Percentiles rank a stretch among this genome's conserved stretches.
Conservation (phyloP, 2,329 filamentous ascomycete genomes). For the Monosporascus sp. region DNA sequence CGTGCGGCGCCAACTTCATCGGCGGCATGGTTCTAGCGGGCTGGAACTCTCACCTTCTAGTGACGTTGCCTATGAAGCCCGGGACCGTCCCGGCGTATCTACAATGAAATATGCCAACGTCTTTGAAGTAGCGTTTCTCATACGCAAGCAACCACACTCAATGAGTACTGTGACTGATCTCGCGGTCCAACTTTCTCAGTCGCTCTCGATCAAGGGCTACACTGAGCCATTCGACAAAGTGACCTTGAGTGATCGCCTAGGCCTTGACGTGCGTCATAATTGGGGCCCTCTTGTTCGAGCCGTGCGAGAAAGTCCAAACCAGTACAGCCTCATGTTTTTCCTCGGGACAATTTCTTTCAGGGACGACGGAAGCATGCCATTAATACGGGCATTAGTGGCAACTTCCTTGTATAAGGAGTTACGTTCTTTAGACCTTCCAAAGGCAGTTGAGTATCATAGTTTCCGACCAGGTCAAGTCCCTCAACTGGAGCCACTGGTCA, state of each 20-base stretch:
- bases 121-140: conserved; percentile 10
- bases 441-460: conserved; percentile 26
- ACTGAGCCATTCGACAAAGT: conserved; percentile 12
- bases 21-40: conserved; percentile 8
- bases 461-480: conserved; percentile 32
- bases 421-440: conserved; percentile 31
- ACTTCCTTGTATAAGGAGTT: conserved; percentile 38
- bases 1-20: conserved; percentile 24
- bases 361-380: conserved; percentile 17
- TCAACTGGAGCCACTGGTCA: conserved; percentile 23
- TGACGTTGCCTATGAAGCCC: conserved; percentile 13
- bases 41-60: background rate
- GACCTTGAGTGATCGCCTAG: conserved; percentile 18
- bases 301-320: conserved; percentile 6
- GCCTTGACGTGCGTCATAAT: conserved; percentile 14
- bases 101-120: conserved; percentile 14
- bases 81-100: conserved; percentile 9
- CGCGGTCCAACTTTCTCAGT: conserved; percentile 14
- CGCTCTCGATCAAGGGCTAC: conserved; percentile 16
- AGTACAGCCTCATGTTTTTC: conserved; percentile 19
- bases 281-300: conserved; percentile 22
- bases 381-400: conserved; percentile 32
- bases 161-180: conserved; percentile 16
- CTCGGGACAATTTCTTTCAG: conserved; percentile 20
- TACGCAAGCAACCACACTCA: conserved; percentile 6